phyloP scores from a whole-genome alignment of 2,329 filamentous ascomycete genomes.

The Helotiales sp. region DNA sequence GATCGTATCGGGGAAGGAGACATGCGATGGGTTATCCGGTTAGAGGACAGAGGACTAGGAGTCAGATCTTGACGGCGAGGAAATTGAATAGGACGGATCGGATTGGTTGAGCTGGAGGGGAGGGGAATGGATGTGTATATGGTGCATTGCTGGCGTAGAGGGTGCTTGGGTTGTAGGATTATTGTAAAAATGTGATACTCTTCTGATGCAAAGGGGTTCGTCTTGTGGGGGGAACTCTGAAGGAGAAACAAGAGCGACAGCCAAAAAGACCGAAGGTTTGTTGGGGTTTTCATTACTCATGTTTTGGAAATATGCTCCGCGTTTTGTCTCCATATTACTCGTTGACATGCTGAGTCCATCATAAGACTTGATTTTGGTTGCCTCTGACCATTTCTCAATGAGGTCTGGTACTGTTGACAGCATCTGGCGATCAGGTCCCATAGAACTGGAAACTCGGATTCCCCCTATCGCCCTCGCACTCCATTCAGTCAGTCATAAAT shows the following conservation, averaged over 20 bases:
- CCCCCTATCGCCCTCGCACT: too few species aligned
- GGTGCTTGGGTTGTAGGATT: conserved; percentile 3
- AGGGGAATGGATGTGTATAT: background rate
- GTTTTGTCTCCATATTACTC: too few species aligned
- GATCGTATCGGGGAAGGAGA: conserved; percentile 82
- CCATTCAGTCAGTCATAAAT: too few species aligned
- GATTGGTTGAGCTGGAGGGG: conserved; percentile 41
- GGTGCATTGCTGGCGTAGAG: conserved; percentile 24
- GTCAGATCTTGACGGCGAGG: conserved; percentile 66
- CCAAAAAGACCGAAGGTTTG: background rate
- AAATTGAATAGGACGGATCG: conserved; percentile 66
- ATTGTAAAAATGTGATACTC: conserved; percentile 16
- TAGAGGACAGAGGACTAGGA: conserved; percentile 86
- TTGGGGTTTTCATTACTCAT: too few species aligned
- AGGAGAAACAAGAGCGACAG: background rate
- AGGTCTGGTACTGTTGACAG: too few species aligned
- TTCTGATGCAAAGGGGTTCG: background rate
- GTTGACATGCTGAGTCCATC: too few species aligned
- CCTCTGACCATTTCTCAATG: too few species aligned
- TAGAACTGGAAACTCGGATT: too few species aligned
- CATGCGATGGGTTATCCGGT: conserved; percentile 94
- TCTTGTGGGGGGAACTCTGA: background rate
- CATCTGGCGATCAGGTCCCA: too few species aligned
- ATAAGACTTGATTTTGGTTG: too few species aligned
- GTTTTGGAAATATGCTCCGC: too few species aligned